Percentiles rank a stretch among this genome's conserved stretches.
These are phyloP conservation scores for Cladorrhinum sp. DNA, from an alignment of 2,329 filamentous ascomycete genomes.

Conservation along the genomic window DNA sequence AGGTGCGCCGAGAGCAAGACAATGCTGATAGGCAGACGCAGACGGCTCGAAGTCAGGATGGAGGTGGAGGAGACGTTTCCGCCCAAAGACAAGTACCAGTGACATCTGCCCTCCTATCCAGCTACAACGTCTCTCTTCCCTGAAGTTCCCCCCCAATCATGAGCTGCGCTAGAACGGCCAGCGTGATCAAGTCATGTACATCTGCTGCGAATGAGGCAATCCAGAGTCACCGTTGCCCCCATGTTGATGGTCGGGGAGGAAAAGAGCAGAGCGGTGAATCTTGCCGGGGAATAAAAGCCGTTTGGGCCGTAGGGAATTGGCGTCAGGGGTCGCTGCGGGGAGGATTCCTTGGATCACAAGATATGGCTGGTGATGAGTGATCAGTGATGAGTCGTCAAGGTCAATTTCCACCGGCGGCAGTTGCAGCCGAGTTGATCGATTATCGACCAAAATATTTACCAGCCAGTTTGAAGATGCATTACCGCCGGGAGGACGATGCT, in stretches of 20 bases:
- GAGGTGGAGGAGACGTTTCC: not conserved
- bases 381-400: too few species aligned
- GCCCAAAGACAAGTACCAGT: not conserved
- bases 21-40: not conserved
- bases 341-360: not conserved
- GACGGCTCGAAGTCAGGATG: not conserved
- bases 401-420: too few species aligned
- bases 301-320: not conserved
- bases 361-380: too few species aligned
- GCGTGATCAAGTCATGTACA: not conserved
- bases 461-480: too few species aligned
- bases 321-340: not conserved
- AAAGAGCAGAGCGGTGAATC: not conserved
- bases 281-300: not conserved
- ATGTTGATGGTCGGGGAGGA: not conserved
- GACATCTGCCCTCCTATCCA: not conserved
- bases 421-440: too few species aligned
- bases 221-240: not conserved
- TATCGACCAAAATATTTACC: too few species aligned
- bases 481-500: too few species aligned
- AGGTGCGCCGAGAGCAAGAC: not conserved
- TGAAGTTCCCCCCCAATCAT: not conserved
- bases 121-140: not conserved
- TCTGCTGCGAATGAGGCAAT: not conserved
- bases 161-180: too few species aligned